A percentile compares a stretch with the other conserved stretches of the same genome.
Conservation (phyloP, 2,329 filamentous ascomycete species). For the Epichloe gansuensis region DNA sequence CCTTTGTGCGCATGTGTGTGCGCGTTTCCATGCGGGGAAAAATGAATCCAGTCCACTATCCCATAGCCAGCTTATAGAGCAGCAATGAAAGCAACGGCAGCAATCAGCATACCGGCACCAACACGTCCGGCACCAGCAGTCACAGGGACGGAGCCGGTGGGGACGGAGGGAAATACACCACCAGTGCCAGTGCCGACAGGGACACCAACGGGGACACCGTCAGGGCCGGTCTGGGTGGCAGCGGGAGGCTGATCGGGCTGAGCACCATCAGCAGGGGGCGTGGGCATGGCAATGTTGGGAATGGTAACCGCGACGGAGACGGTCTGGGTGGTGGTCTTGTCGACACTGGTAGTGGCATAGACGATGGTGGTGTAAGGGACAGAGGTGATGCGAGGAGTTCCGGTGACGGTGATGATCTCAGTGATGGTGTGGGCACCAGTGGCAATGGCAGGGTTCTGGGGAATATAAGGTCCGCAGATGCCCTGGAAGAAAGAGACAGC, state of each 20-base stretch:
- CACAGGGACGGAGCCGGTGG: slow-evolving; percentile 23
- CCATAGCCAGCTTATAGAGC: slow-evolving; percentile 30
- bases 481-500: slow-evolving; percentile 80
- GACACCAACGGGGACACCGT: slow-evolving; percentile 2
- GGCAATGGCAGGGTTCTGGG: slow-evolving; percentile 72
- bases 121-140: slow-evolving; percentile 28
- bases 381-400: slow-evolving; percentile 37
- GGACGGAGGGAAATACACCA: slow-evolving; percentile 20
- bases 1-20: background rate
- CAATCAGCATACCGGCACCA: slow-evolving; percentile 31
- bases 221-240: background rate
- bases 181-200: slow-evolving; percentile 21
- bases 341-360: slow-evolving; percentile 33
- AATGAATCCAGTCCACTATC: background rate
- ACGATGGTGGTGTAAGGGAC: slow-evolving; percentile 40
- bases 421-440: slow-evolving; percentile 58
- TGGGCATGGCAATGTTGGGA: slow-evolving; percentile 40
- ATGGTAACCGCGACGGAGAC: slow-evolving; percentile 40
- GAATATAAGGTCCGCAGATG: slow-evolving; percentile 68
- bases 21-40: background rate
- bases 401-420: slow-evolving; percentile 43
- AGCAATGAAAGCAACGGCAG: slow-evolving; percentile 31
- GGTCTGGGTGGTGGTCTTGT: slow-evolving; percentile 34
- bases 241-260: slow-evolving; percentile 9
- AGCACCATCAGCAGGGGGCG: slow-evolving; percentile 13